Evolutionary conservation across 306 rosid species (phyloP), one percentile per base, ranked within the genome.

Genomic region (Ceratonia siliqua): DNA sequence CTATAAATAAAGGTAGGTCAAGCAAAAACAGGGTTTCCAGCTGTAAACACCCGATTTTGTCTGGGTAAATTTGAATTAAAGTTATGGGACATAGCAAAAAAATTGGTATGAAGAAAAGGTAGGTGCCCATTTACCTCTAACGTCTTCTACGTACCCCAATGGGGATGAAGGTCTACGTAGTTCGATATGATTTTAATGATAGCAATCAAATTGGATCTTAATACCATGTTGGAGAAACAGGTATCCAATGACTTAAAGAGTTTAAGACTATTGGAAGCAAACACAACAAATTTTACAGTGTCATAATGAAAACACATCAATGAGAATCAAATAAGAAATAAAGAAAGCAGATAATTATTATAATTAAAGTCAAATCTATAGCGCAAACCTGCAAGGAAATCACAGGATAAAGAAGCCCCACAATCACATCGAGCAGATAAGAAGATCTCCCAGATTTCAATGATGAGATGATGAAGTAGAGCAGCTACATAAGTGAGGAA

Each of bases 381-480:
- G 46, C 75, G 70, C 88, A 33, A 78, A 92, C 99, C 98, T 94
- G 96, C 83, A 94, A 86, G 53, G 96, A 92, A 75, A 94, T 89
- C 75, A 94, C 96, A 65, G 99, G 96, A 92, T 92, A 89, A 50
- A 94, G 91, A 84, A 92, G 94, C 73, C 89, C 95, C 64, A 87
- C 96, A 49, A 92, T 83, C 80, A 92, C 91, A 66, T 92, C 99
- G 15, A 85, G 86, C 76, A 94, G 85, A 79, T 82, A 87, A 22
- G 99, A 92, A 61, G 96, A 90, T 79, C 99, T 82, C 57, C 96
- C 96, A 13, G 98, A 94, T 97, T 90, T 94, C 89, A 94, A 61
- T 53, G 95, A 90, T 14, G 93, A 88, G 90, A 92, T 86, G 82
- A 94, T 81, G 73, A 94, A 92, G 88, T 89, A 87, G 79, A 94